Percentiles rank a stretch among this genome's conserved stretches.
Evolutionary conservation across 169 alveolate species (phyloP).

Genomic region (Cyclospora cayetanensis): DNA sequence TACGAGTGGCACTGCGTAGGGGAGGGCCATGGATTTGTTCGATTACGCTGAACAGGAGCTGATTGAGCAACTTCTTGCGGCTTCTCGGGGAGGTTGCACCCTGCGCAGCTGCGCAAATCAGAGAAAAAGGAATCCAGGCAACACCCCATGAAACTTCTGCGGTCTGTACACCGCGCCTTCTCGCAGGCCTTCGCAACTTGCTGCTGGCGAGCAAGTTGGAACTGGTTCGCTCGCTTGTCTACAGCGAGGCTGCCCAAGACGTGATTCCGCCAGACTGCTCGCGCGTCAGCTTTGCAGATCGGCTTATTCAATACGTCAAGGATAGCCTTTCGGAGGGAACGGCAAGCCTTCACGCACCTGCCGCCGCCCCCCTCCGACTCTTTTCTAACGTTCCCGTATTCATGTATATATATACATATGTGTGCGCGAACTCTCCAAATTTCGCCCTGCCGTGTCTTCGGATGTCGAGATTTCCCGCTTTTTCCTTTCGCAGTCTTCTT

Average conservation of each 20-base stretch:
- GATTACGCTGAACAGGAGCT: no score
- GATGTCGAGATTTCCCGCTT: neutral
- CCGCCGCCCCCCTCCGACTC: neutral
- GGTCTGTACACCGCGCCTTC: no score
- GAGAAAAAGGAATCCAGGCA: no score
- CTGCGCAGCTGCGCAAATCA: no score
- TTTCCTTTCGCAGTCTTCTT: neutral
- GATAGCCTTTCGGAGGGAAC: slow-evolving; percentile 44
- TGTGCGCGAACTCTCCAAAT: neutral
- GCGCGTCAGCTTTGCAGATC: slow-evolving; percentile 34
- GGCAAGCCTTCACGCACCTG: neutral
- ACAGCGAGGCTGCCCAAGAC: neutral
- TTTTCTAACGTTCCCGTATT: neutral
- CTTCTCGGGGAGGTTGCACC: no score
- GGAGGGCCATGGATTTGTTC: no score
- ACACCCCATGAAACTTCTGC: no score
- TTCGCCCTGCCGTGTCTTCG: neutral
- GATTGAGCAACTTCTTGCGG: no score
- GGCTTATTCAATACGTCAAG: slow-evolving; percentile 42
- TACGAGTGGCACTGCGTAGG: no score
- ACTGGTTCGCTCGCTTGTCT: slow-evolving; percentile 16
- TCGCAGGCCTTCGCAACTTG: slow-evolving; percentile 50
- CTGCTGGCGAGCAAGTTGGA: slow-evolving; percentile 7
- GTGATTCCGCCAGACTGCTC: slow-evolving; percentile 22
- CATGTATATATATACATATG: neutral